Evolutionary conservation across 2,329 filamentous ascomycete genomes (phyloP).

Genomic region (Paramyrothecium sp.): DNA sequence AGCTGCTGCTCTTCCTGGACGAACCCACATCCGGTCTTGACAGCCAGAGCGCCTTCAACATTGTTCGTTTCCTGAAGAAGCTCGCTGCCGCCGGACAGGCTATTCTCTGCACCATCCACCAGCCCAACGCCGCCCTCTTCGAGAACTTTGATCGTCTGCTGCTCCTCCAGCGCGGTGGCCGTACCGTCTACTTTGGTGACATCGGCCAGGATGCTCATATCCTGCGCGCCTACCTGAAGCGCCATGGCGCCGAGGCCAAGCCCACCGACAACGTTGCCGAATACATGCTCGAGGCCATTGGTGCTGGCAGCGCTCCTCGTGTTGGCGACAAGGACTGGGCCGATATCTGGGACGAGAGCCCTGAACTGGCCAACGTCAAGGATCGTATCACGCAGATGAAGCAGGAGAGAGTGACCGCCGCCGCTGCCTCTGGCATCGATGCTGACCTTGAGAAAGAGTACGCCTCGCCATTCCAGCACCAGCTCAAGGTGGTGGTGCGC

Average conservation of each 20-base stretch:
- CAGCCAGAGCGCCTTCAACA: slow-evolving; percentile 68
- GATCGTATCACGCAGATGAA: slow-evolving; percentile 67
- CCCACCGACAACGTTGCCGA: slow-evolving; percentile 62
- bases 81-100: slow-evolving; percentile 79
- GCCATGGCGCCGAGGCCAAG: slow-evolving; percentile 58
- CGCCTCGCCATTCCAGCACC: slow-evolving; percentile 75
- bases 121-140: slow-evolving; percentile 82
- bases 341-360: slow-evolving; percentile 73
- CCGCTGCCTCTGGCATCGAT: slow-evolving; percentile 41
- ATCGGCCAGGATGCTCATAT: slow-evolving; percentile 73
- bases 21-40: slow-evolving; percentile 73
- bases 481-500: slow-evolving; percentile 71
- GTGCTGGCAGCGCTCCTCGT: slow-evolving; percentile 69
- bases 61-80: slow-evolving; percentile 75
- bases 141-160: slow-evolving; percentile 85
- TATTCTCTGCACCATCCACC: slow-evolving; percentile 88
- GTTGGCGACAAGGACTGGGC: slow-evolving; percentile 77
- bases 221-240: slow-evolving; percentile 63
- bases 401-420: slow-evolving; percentile 46
- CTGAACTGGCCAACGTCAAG: slow-evolving; percentile 67
- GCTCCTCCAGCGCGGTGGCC: slow-evolving; percentile 73
- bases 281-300: slow-evolving; percentile 85
- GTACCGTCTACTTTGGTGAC: slow-evolving; percentile 83
- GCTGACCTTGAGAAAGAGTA: slow-evolving; percentile 68
- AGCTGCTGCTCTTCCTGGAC: slow-evolving; percentile 74